Base-by-base conservation (phyloP, 139 green algal genomes). In the Yamagishiella unicocca region DNA sequence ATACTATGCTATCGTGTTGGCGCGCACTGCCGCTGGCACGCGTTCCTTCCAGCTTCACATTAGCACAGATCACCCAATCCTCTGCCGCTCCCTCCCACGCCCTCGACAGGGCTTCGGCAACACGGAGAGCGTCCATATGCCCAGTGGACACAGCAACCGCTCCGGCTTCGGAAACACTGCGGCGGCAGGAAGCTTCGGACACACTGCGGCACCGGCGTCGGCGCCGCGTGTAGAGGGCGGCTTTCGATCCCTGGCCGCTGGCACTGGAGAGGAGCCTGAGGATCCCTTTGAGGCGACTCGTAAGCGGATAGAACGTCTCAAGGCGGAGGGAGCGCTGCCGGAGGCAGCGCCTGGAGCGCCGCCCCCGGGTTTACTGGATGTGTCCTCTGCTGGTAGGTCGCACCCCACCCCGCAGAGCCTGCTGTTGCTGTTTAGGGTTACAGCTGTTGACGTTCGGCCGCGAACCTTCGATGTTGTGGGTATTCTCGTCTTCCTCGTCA, bases 261-360 rank as follows among this genome's bases (percentile, higher is more conserved):
- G 40, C 19, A n/a, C 24, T 35, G 79, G 24, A 19, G 58, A 64
- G 68, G 90, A 78, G 31, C 45, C 42, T 8, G 90, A 91, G 22
- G 90, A 97, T 83, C 89, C 94, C 7, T 89, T 96, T 38, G 93
- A 95, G 74, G 95, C 94, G 6, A 97, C 93, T 0, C 88, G 89
- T n/a, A 90, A 87, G 67, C 92, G 95, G 27, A 97, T 97, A 45
- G 94, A 95, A 68, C 58, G 82, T 42, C 90, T 98, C 33, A 93
- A 92, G 85, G 66, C 91, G 37, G 72, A 91, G 64, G 92, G 83
- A 35, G 72, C 70, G 25, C 71, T 92, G 54, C 71, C 75, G 14
- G 78, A 90, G 31, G 42, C 27, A 35, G 54, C 40, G 45, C 27
- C 64, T 0, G 22, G 45, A 4, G 46, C 7, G 27, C 17, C 46